Evolutionary conservation across 495 filamentous ascomycete species (phyloP).

Genomic region (Aspergillus ellipticus): DNA sequence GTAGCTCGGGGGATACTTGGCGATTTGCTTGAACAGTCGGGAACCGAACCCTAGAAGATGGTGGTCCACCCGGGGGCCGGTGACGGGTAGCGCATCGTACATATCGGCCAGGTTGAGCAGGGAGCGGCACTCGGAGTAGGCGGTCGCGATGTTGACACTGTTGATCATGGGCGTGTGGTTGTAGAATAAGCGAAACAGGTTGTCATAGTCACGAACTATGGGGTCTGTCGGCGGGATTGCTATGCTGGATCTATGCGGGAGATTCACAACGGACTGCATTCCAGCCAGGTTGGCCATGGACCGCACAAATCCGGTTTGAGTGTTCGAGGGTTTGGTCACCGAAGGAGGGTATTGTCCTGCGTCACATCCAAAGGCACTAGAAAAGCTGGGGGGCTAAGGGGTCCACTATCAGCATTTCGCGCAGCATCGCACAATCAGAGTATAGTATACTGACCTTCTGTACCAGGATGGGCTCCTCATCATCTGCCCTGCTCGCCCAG

Average conservation of each 20-base stretch:
- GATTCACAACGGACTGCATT: constrained; percentile 49
- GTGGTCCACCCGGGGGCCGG: constrained; percentile 87
- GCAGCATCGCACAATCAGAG: neutral
- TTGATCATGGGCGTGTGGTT: constrained; percentile 81
- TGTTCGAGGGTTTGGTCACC: constrained; percentile 49
- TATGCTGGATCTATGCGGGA: constrained; percentile 29
- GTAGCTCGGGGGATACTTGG: constrained; percentile 88
- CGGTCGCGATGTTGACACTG: constrained; percentile 78
- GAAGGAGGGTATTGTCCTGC: constrained; percentile 45
- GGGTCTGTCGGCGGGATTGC: constrained; percentile 57
- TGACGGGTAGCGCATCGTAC: constrained; percentile 84
- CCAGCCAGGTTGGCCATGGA: constrained; percentile 74
- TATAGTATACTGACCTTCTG: constrained; percentile 57
- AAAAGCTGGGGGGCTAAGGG: constrained; percentile 37
- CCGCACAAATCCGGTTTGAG: constrained; percentile 70
- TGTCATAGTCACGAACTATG: constrained; percentile 83
- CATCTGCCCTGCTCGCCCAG: constrained; percentile 61
- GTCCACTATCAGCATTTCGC: neutral
- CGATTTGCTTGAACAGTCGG: constrained; percentile 87
- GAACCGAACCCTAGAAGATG: constrained; percentile 87
- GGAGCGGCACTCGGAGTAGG: constrained; percentile 87
- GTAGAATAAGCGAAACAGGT: constrained; percentile 89
- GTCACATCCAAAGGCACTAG: constrained; percentile 49
- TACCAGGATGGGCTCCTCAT: constrained; percentile 84
- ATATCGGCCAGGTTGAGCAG: constrained; percentile 81